A percentile compares a stretch with the other conserved stretches of the same genome.
Conservation (phyloP, 345 rosid species). For the Angophora floribunda region DNA sequence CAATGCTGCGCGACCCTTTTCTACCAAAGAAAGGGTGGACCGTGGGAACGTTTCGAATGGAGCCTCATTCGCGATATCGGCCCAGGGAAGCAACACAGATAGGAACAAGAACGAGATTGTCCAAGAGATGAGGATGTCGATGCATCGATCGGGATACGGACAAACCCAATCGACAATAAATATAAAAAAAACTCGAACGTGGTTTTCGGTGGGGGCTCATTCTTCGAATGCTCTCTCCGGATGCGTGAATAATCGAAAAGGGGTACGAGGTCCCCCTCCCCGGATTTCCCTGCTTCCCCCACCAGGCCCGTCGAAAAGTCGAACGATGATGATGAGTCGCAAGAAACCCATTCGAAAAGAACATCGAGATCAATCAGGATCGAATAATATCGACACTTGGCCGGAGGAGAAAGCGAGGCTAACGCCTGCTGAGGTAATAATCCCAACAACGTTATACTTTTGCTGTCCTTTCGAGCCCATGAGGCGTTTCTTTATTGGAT, state of each 20-base stretch:
- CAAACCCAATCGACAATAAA: background rate
- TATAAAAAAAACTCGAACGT: too few species aligned
- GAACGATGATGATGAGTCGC: background rate
- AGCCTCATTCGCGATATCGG: background rate
- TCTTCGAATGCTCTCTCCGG: background rate
- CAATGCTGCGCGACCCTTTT: background rate
- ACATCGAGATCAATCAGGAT: background rate
- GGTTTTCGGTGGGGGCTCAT: background rate
- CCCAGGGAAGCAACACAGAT: background rate
- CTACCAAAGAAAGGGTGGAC: background rate
- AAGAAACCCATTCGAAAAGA: background rate
- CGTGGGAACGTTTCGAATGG: background rate
- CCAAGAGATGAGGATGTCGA: background rate
- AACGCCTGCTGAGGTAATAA: background rate
- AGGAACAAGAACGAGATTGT: background rate
- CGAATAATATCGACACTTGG: background rate
- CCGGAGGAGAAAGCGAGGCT: background rate
- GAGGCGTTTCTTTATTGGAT: background rate
- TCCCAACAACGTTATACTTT: background rate
- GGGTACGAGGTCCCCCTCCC: background rate
- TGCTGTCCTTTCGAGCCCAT: background rate
- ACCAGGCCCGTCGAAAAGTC: background rate
- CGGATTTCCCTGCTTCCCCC: background rate
- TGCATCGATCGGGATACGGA: background rate
- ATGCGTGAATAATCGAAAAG: background rate